phyloP scores from a whole-genome alignment of 2,329 filamentous ascomycete species.

The Fusarium mangiferae region DNA sequence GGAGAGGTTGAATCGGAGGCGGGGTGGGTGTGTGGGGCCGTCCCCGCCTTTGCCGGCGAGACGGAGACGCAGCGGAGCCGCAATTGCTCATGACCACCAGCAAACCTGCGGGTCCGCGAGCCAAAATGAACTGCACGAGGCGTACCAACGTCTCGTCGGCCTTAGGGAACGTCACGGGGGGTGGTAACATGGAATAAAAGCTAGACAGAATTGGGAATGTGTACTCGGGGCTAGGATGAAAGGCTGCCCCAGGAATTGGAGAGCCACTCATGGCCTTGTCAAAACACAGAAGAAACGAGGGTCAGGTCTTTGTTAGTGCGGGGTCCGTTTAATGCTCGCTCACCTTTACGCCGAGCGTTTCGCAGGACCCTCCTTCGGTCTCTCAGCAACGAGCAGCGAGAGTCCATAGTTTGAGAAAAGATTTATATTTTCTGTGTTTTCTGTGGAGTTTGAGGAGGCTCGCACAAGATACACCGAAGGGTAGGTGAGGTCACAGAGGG shows the following conservation, averaged over 20 bases:
- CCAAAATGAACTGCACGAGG: conserved; percentile 14
- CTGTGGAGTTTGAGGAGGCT: not conserved
- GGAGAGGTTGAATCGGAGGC: conserved; percentile 8
- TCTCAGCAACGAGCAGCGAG: conserved; percentile 17
- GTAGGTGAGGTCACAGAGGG: not conserved
- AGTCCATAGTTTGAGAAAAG: not conserved
- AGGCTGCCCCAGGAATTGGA: conserved; percentile 36
- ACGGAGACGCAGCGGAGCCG: conserved; percentile 46
- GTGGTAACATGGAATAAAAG: not conserved
- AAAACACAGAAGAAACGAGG: conserved; percentile 5
- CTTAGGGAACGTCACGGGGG: conserved; percentile 41
- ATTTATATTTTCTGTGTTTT: not conserved
- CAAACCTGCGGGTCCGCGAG: conserved; percentile 44
- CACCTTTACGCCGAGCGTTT: conserved; percentile 40
- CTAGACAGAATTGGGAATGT: conserved; percentile 13
- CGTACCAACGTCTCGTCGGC: conserved; percentile 30
- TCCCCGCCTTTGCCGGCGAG: conserved; percentile 38
- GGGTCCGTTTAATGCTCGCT: conserved; percentile 41
- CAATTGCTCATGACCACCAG: conserved; percentile 29
- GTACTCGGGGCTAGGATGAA: conserved; percentile 29
- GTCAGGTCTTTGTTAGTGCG: conserved; percentile 26
- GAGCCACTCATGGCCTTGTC: conserved; percentile 18
- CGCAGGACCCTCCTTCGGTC: conserved; percentile 8
- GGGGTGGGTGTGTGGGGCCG: conserved; percentile 26
- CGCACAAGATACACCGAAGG: not conserved